Evolutionary conservation across 2,329 filamentous ascomycete species (phyloP).

Genomic region (Stemphylium vesicarium): DNA sequence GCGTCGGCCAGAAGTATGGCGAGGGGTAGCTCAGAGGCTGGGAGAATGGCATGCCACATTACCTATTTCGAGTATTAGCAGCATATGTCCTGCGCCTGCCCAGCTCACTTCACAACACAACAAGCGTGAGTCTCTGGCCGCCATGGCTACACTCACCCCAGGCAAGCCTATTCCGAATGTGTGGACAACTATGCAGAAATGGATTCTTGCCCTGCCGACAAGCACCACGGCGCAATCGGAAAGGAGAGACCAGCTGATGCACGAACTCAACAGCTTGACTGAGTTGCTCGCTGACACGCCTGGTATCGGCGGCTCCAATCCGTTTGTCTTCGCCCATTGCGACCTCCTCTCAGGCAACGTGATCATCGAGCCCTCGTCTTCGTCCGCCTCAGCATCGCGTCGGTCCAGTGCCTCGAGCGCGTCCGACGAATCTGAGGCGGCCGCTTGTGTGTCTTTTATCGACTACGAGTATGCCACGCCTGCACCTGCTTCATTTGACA

Average conservation of each 20-base stretch:
- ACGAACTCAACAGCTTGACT: constrained; percentile 74
- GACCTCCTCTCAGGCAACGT: constrained; percentile 97
- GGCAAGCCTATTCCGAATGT: constrained; percentile 81
- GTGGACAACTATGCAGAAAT: constrained; percentile 96
- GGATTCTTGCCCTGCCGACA: constrained; percentile 84
- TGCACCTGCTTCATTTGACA: constrained; percentile 92
- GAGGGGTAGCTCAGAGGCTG: constrained; percentile 80
- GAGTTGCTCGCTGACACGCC: constrained; percentile 75
- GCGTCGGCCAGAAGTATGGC: constrained; percentile 75
- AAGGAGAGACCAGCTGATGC: constrained; percentile 72
- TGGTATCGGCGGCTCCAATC: constrained; percentile 70
- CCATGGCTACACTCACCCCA: constrained; percentile 57
- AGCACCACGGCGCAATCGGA: constrained; percentile 71
- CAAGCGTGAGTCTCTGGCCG: constrained; percentile 47
- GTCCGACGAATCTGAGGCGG: constrained; percentile 38
- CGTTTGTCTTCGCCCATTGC: constrained; percentile 93
- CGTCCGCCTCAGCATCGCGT: constrained; percentile 42
- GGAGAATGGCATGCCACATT: constrained; percentile 90
- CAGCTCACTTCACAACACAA: constrained; percentile 41
- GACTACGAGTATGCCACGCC: constrained; percentile 98
- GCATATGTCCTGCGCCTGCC: constrained; percentile 44
- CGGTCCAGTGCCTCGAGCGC: constrained; percentile 42
- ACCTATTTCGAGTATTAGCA: constrained; percentile 60
- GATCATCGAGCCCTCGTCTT: constrained; percentile 71
- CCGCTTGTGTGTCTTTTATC: constrained; percentile 69